Evolutionary conservation across 768 basidiomycete genomes (phyloP).

Genomic region (Tricholoma bakamatsutake): DNA sequence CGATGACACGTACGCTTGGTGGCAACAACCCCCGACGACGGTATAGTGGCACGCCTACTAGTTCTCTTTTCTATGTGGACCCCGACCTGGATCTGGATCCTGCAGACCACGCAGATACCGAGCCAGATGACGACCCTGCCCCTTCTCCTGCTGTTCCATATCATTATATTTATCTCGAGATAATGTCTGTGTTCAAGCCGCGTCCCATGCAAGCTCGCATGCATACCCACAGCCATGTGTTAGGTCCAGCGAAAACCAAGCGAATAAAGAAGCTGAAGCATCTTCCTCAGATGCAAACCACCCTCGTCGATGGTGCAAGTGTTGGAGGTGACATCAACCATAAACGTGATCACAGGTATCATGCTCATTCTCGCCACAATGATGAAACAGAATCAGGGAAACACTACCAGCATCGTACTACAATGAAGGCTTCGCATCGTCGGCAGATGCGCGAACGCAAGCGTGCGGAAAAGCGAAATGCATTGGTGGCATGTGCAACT

Average conservation of each 20-base stretch:
- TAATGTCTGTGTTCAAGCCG: conserved; percentile 69
- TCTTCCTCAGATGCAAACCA: conserved; percentile 10
- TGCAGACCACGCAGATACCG: conserved; percentile 25
- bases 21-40: conserved; percentile 16
- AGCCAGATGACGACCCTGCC: conserved; percentile 12
- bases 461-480: conserved; percentile 41
- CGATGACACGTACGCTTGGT: conserved; percentile 27
- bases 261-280: conserved; percentile 34
- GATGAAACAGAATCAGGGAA: not conserved
- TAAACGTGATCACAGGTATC: conserved; percentile 2
- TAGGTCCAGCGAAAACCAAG: conserved; percentile 30
- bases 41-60: conserved; percentile 15
- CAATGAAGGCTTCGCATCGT: conserved; percentile 30
- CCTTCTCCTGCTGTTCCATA: too few species aligned
- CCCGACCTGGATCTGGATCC: conserved; percentile 33
- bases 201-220: conserved; percentile 47
- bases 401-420: not conserved
- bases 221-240: conserved; percentile 25
- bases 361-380: conserved; percentile 2
- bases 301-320: not conserved
- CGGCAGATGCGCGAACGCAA: conserved; percentile 45
- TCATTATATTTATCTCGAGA: conserved; percentile 48
- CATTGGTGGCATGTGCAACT: conserved; percentile 25
- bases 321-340: conserved; percentile 10
- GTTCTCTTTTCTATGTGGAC: conserved; percentile 47